Evolutionary conservation across 805 yeast species (phyloP).

Genomic region (Cyberlindnera nakhonratchasimensis): DNA sequence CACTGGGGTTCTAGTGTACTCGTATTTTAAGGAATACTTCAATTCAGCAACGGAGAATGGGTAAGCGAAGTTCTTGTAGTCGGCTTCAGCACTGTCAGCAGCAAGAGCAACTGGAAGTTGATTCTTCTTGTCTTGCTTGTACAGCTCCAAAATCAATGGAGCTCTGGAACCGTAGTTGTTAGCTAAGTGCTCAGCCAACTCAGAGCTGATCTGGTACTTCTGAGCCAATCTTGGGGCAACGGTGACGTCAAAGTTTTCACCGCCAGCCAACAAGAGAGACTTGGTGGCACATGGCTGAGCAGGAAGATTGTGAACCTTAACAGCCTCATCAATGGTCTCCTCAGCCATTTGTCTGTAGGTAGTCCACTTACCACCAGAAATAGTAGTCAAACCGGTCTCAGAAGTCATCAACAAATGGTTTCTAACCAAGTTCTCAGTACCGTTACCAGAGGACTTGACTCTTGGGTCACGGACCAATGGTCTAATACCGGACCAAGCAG

Average conservation of each 20-base stretch:
- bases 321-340: constrained; percentile 78
- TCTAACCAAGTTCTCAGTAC: constrained; percentile 87
- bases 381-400: constrained; percentile 74
- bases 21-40: constrained; percentile 74
- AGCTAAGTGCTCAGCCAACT: constrained; percentile 77
- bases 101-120: constrained; percentile 67
- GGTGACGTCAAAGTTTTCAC: constrained; percentile 71
- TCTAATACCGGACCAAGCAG: constrained; percentile 97
- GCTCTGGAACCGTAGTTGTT: constrained; percentile 89
- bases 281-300: constrained; percentile 41
- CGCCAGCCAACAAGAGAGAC: constrained; percentile 66
- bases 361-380: constrained; percentile 98
- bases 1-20: constrained; percentile 81
- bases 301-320: constrained; percentile 44
- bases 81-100: constrained; percentile 30
- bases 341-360: constrained; percentile 97
- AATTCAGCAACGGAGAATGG: constrained; percentile 92
- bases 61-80: constrained; percentile 57
- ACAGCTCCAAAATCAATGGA: constrained; percentile 63
- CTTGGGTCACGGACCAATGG: constrained; percentile 88
- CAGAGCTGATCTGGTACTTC: constrained; percentile 66
- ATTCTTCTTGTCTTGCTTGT: constrained; percentile 47
- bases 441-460: constrained; percentile 38
- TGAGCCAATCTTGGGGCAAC: constrained; percentile 78
- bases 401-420: constrained; percentile 77